Base-by-base conservation (phyloP, 148 eudicot genomes). In the Camellia japonica region DNA sequence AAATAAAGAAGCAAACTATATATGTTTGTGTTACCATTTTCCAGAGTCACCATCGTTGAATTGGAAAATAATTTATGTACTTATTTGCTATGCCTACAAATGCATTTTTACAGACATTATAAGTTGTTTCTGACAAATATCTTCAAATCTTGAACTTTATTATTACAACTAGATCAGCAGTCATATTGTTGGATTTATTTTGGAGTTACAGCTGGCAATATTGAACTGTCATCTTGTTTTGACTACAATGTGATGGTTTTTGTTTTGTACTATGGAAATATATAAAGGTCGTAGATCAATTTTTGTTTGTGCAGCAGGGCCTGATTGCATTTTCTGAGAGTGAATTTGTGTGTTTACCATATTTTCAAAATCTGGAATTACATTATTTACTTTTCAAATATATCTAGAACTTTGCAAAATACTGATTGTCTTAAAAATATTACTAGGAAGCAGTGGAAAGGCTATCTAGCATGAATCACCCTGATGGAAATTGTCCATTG, bases 401-500 rank as follows among this genome's bases (percentile, higher is more conserved):
- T 63, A 38, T 60, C 18, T 61, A 61, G 42, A 23, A 82, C 42
- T 69, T 81, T 65, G 30, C 68, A 82, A 78, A 72, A 78, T 68
- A 75, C 78, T 87, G 51, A 85, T 42, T 64, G 14, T 67, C 74
- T 58, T 58, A 13, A 42, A 63, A 68, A 60, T 84, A 67, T 70
- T 83, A 68, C 44, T 86, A 95, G 98, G 97, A 91, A 87, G 98
- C 98, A 80, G 93, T 93, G 80, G 98, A 95, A 76, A 81, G 81
- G 78, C 92, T 95, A 60, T 84, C 98, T 67, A 88, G 86, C 79
- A 91, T 93, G 97, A 95, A 95, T 86, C 97, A 93, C 70, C 98
- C 98, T 49, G 96, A 95, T 76, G 98, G 98, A 83, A 86, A 95
- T 78, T 95, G 98, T 76, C 97, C 98, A 3, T 74, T 95, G 85